Evolutionary conservation across 108 stramenopile genomes (phyloP).

Genomic region (Mediolabrus comicus): DNA sequence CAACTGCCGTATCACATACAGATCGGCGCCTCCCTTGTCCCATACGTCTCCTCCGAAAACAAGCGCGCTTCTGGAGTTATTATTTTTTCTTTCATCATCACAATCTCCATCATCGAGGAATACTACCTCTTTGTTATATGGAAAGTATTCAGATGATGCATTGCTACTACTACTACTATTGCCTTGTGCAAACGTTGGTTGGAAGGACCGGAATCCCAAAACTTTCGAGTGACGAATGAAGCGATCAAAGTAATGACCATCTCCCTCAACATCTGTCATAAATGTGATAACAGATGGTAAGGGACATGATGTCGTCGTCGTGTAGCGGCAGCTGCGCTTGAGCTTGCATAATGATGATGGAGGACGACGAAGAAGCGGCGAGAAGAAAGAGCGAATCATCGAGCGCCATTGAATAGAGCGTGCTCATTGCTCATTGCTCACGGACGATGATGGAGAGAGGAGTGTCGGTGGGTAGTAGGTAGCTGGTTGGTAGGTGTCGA

Average conservation of each 20-base stretch:
- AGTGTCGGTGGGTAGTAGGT: too few relatives aligned
- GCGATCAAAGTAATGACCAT: slow-evolving; percentile 75
- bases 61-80: slow-evolving; percentile 17
- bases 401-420: too few relatives aligned
- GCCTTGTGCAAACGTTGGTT: slow-evolving; percentile 19
- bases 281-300: slow-evolving; percentile 33
- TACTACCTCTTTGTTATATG: slow-evolving; percentile 64
- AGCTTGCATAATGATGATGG: not conserved
- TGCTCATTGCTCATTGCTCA: too few relatives aligned
- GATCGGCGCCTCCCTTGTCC: slow-evolving; percentile 86
- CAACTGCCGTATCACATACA: slow-evolving; percentile 82
- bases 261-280: slow-evolving; percentile 87
- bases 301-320: not conserved
- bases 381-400: too few relatives aligned
- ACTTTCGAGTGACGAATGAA: slow-evolving; percentile 74
- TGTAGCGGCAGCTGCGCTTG: too few relatives aligned
- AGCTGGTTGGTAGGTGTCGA: too few relatives aligned
- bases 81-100: slow-evolving; percentile 7
- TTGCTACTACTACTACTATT: slow-evolving; percentile 12
- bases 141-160: slow-evolving; percentile 51
- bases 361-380: not conserved
- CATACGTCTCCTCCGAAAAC: slow-evolving; percentile 76
- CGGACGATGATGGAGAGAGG: too few relatives aligned
- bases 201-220: slow-evolving; percentile 49
- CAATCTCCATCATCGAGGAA: slow-evolving; percentile 46